These are phyloP conservation scores for Tulasnella sp. DNA, from an alignment of 768 basidiomycete genomes.

Conservation along the genomic window DNA sequence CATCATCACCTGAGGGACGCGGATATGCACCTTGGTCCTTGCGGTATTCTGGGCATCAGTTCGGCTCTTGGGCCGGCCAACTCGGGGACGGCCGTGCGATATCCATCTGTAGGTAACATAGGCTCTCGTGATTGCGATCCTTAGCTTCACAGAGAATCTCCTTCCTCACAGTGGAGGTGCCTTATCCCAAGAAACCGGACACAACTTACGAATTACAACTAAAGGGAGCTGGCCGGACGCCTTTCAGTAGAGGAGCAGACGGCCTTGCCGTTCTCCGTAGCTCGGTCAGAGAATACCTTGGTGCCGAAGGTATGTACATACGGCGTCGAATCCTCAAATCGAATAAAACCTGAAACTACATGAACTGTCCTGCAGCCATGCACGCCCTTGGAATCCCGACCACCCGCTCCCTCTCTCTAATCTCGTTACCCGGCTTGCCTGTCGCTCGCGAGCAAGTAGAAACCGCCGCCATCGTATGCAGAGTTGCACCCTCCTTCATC, in stretches of 20 bases:
- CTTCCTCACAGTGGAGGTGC: conserved; percentile 51
- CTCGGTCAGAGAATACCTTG: conserved; percentile 86
- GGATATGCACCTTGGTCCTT: conserved; percentile 74
- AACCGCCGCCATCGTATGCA: conserved; percentile 61
- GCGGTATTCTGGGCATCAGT: conserved; percentile 86
- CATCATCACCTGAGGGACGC: conserved; percentile 20
- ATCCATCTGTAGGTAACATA: conserved; percentile 47
- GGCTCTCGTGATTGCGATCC: neutral
- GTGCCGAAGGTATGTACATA: conserved; percentile 64
- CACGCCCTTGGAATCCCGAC: conserved; percentile 81
- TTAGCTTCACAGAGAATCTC: conserved; percentile 11
- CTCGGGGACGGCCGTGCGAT: conserved; percentile 93
- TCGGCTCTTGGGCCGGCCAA: conserved; percentile 85
- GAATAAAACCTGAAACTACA: conserved; percentile 26
- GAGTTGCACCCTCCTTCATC: conserved; percentile 81
- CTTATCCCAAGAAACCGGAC: conserved; percentile 48
- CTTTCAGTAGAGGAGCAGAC: conserved; percentile 85
- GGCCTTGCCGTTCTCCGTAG: conserved; percentile 92
- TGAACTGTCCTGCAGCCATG: conserved; percentile 36
- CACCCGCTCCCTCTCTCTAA: conserved; percentile 72
- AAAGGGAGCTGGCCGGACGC: conserved; percentile 89
- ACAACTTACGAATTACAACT: conserved; percentile 75
- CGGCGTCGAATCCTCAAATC: conserved; percentile 27
- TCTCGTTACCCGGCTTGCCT: conserved; percentile 57
- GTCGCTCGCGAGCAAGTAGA: conserved; percentile 67